These are phyloP conservation scores for Gossypium schwendimanii DNA, from an alignment of 441 rosid species.

Conservation along the genomic window DNA sequence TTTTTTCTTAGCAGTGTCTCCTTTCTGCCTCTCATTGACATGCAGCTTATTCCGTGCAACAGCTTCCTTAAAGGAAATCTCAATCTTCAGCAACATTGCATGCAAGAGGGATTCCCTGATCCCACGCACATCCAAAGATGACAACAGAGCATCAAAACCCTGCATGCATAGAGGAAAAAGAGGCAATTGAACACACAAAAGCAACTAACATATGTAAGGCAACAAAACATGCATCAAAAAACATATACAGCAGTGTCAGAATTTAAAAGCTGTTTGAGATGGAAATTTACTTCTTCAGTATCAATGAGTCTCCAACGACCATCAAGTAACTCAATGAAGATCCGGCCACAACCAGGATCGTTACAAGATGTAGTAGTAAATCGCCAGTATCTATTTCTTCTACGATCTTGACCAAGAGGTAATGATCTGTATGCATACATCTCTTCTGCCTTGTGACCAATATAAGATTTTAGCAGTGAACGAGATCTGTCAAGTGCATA, in stretches of 20 bases:
- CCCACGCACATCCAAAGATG: conserved; percentile 86
- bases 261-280: background rate
- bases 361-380: conserved; percentile 82
- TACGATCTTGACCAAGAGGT: conserved; percentile 97
- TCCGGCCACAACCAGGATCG: conserved; percentile 87
- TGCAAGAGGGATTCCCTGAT: conserved; percentile 85
- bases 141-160: conserved; percentile 77
- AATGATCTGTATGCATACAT: conserved; percentile 82
- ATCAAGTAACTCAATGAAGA: conserved; percentile 75
- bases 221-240: conserved; percentile 19
- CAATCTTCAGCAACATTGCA: conserved; percentile 80
- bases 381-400: conserved; percentile 95
- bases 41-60: conserved; percentile 28
- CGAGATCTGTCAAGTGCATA: conserved; percentile 72
- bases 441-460: conserved; percentile 85
- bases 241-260: background rate
- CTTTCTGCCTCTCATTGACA: conserved; percentile 23
- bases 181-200: conserved; percentile 20
- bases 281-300: conserved; percentile 67
- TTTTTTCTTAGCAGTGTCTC: conserved; percentile 32
- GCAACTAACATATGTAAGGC: background rate
- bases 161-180: conserved; percentile 37
- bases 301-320: conserved; percentile 85
- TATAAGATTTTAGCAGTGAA: conserved; percentile 81
- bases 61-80: conserved; percentile 69